phyloP scores from a whole-genome alignment of 2,329 filamentous ascomycete genomes.

The Grosmannia huntii region DNA sequence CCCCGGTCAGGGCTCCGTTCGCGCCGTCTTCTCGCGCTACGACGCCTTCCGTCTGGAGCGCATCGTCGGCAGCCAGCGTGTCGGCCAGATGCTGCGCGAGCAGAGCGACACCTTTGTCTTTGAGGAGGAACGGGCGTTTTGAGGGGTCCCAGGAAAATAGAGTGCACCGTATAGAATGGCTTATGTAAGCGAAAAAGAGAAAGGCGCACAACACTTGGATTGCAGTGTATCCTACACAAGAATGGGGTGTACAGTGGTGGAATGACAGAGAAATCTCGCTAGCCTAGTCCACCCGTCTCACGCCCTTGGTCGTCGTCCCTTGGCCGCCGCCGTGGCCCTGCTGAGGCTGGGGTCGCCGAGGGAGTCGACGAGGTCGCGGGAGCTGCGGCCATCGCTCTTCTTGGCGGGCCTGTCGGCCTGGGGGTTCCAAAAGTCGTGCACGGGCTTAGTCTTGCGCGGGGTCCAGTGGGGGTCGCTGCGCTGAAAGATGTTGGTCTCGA shows the following conservation, averaged over 20 bases:
- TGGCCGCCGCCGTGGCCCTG: too few relatives aligned
- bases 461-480: conserved; percentile 1
- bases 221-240: too few relatives aligned
- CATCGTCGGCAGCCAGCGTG: conserved; percentile 68
- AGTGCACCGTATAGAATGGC: too few relatives aligned
- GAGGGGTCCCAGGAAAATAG: not conserved
- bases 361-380: not conserved
- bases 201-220: too few relatives aligned
- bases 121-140: conserved; percentile 40
- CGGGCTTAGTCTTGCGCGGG: conserved; percentile 3
- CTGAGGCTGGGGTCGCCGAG: conserved; percentile 3
- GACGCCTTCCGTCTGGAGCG: conserved; percentile 83
- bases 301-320: too few relatives aligned
- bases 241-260: too few relatives aligned
- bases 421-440: conserved; percentile 10
- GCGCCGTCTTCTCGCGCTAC: conserved; percentile 70
- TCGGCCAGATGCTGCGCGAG: conserved; percentile 73
- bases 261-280: too few relatives aligned
- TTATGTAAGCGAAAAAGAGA: too few relatives aligned
- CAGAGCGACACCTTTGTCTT: conserved; percentile 91
- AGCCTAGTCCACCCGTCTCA: too few relatives aligned
- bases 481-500: conserved; percentile 6
- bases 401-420: not conserved
- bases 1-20: conserved; percentile 46
- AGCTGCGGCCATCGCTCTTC: not conserved